Conservation (phyloP, 192 early-diverging fungal species). For the Chytriomyces sp. region DNA sequence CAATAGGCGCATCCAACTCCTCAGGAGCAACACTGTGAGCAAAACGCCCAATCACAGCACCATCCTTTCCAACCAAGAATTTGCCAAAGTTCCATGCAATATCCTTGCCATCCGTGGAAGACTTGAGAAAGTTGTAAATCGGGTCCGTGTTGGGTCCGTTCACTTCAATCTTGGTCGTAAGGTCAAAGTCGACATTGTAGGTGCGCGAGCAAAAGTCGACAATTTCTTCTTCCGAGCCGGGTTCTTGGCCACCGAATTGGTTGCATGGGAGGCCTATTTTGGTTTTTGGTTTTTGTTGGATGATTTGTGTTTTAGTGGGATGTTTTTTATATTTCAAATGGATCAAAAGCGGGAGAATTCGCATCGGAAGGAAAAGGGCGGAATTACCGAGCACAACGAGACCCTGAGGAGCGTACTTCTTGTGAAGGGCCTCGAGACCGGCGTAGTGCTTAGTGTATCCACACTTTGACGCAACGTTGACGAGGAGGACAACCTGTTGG, state of each 20-base stretch:
- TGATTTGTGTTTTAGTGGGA: background rate
- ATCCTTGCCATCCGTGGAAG: background rate
- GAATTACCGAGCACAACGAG: slow-evolving; percentile 71
- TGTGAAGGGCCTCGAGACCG: slow-evolving; percentile 47
- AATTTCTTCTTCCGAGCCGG: slow-evolving; percentile 48
- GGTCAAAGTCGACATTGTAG: slow-evolving; percentile 81
- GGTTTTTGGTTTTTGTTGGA: background rate
- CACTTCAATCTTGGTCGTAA: slow-evolving; percentile 83
- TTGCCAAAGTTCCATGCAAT: slow-evolving; percentile 62
- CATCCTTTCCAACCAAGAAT: slow-evolving; percentile 52
- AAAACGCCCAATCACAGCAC: slow-evolving; percentile 44
- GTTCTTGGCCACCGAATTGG: slow-evolving; percentile 37
- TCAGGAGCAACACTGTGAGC: slow-evolving; percentile 21
- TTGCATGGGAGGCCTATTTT: slow-evolving; percentile 77
- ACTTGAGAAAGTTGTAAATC: slow-evolving; percentile 54
- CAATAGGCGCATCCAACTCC: slow-evolving; percentile 14
- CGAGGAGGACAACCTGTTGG: slow-evolving; percentile 73
- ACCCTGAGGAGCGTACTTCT: slow-evolving; percentile 61
- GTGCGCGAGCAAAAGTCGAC: slow-evolving; percentile 65
- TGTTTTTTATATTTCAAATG: too few species aligned
- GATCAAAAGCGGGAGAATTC: too few species aligned
- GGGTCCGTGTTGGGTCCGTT: slow-evolving; percentile 57
- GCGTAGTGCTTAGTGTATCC: slow-evolving; percentile 76
- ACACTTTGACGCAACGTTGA: slow-evolving; percentile 89
- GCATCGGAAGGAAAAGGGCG: background rate